These are phyloP conservation scores for Pelargonium australe DNA, from an alignment of 441 rosid species.

Conservation along the genomic window DNA sequence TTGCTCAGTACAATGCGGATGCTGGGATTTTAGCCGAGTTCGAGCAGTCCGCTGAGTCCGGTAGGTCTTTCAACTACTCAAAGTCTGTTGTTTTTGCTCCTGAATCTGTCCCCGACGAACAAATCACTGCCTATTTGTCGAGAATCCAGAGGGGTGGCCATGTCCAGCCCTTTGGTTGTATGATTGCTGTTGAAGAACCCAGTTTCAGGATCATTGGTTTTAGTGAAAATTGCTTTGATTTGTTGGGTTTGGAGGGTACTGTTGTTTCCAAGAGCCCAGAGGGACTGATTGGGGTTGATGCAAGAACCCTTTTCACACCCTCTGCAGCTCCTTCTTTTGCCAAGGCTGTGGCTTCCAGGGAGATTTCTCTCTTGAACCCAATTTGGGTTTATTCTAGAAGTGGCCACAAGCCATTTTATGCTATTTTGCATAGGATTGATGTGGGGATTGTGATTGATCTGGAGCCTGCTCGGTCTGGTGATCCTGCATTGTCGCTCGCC, in stretches of 20 bases:
- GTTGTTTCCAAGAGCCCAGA: slow-evolving; percentile 54
- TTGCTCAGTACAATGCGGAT: slow-evolving; percentile 66
- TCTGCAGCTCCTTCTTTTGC: slow-evolving; percentile 55
- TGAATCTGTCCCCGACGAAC: slow-evolving; percentile 48
- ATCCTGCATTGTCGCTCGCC: slow-evolving; percentile 69
- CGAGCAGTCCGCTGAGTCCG: slow-evolving; percentile 54
- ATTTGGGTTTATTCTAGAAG: slow-evolving; percentile 54
- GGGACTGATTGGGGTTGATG: slow-evolving; percentile 58
- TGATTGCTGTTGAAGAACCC: slow-evolving; percentile 61
- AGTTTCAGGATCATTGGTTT: slow-evolving; percentile 50
- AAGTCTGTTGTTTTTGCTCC: slow-evolving; percentile 52
- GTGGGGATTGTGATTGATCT: slow-evolving; percentile 70
- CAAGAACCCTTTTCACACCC: slow-evolving; percentile 47
- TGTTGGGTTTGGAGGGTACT: slow-evolving; percentile 60
- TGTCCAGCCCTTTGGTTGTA: slow-evolving; percentile 74
- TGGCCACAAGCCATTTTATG: slow-evolving; percentile 72
- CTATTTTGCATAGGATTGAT: slow-evolving; percentile 66
- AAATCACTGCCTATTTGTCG: slow-evolving; percentile 63
- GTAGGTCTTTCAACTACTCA: slow-evolving; percentile 65
- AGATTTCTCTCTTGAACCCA: slow-evolving; percentile 65
- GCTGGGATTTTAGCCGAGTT: slow-evolving; percentile 66
- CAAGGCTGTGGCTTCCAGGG: slow-evolving; percentile 56
- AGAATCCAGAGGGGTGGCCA: slow-evolving; percentile 67
- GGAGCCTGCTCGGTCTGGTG: slow-evolving; percentile 72
- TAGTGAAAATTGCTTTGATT: slow-evolving; percentile 68